Evolutionary conservation across 768 basidiomycete genomes (phyloP), one percentile per base, ranked within the genome.

Genomic region (Collybia sordida): DNA sequence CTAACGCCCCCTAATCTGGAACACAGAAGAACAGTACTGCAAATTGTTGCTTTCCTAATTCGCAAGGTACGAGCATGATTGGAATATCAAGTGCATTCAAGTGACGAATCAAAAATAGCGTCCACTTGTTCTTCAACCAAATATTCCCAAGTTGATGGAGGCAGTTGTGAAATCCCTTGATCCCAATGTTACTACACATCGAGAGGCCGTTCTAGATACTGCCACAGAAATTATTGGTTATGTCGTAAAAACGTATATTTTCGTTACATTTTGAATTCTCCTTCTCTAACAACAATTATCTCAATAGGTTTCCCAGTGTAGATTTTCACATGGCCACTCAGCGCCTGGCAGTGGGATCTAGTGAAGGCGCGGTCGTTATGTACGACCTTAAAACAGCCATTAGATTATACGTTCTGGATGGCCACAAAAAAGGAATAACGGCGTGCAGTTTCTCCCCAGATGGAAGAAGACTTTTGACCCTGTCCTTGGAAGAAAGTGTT

Each of bases 331-430:
- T 84, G 71, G 71, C 78, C 2, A 85, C 82, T 1, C 97, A 99
- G 63, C 85, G 91, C 12, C 81, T 98, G 3, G 92, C 90, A 0
- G 93, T 98, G 0, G 97, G 97, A 0, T 96, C 95, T 0, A 84
- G 82, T 49, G 97, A 99, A 69, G 97, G 96, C 0, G 93, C 94
- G 0, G 85, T 94, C 45, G 79, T 93, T 50, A 93, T 97, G 86
- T 98, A 97, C 62, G 97, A 98, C 63, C 78, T 98, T 45, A 97
- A 98, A 68, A 93, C 94, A 0, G 95, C 94, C 0, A 98, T 90
- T 0, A 83, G 97, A 9, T 74, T 98, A 12, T 99, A 98, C 61
- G 90, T 99, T 0, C 82, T 99, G 9, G 95, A 98, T 59, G 88
- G 92, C 0, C 95, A 98, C 71, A 85, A 83, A 63, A 85, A 86